These are phyloP conservation scores for Neurospora sp. DNA, from an alignment of 495 filamentous ascomycete genomes.

Conservation along the genomic window DNA sequence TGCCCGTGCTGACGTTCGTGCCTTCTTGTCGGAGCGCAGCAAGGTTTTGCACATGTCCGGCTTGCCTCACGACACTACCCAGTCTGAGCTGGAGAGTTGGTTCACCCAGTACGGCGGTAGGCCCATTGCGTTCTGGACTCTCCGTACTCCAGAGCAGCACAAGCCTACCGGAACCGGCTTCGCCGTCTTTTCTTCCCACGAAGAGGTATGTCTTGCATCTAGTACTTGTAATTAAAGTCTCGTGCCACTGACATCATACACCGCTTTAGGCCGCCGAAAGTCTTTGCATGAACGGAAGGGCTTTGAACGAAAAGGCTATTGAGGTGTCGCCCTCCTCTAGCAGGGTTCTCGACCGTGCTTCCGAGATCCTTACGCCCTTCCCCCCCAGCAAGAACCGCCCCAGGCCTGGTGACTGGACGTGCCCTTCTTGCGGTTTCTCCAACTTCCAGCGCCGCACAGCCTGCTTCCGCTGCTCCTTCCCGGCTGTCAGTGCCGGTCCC, in stretches of 20 bases:
- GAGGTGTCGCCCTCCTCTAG: slow-evolving; percentile 96
- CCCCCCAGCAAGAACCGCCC: slow-evolving; percentile 97
- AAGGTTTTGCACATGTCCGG: slow-evolving; percentile 97
- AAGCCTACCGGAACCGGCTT: slow-evolving; percentile 97
- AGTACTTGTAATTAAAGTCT: not conserved
- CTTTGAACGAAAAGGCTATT: slow-evolving; percentile 96
- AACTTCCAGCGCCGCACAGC: slow-evolving; percentile 98
- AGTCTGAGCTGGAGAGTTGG: slow-evolving; percentile 97
- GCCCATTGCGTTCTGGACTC: slow-evolving; percentile 98
- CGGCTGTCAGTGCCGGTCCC: slow-evolving; percentile 72
- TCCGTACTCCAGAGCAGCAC: slow-evolving; percentile 95
- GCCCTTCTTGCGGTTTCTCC: slow-evolving; percentile 83
- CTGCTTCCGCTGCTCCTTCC: slow-evolving; percentile 98
- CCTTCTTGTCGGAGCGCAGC: slow-evolving; percentile 87
- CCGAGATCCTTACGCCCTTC: slow-evolving; percentile 91
- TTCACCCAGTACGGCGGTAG: slow-evolving; percentile 97
- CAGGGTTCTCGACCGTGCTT: slow-evolving; percentile 86
- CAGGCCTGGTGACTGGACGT: slow-evolving; percentile 96
- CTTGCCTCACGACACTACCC: slow-evolving; percentile 93
- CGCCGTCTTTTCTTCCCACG: slow-evolving; percentile 95
- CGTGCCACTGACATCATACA: slow-evolving; percentile 2
- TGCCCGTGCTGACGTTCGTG: slow-evolving; percentile 91
- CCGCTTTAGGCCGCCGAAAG: slow-evolving; percentile 73
- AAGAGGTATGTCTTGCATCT: slow-evolving; percentile 68
- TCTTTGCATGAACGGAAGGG: slow-evolving; percentile 97